Conservation (phyloP, 352 stramenopile species). For the Pythium periplocum region DNA sequence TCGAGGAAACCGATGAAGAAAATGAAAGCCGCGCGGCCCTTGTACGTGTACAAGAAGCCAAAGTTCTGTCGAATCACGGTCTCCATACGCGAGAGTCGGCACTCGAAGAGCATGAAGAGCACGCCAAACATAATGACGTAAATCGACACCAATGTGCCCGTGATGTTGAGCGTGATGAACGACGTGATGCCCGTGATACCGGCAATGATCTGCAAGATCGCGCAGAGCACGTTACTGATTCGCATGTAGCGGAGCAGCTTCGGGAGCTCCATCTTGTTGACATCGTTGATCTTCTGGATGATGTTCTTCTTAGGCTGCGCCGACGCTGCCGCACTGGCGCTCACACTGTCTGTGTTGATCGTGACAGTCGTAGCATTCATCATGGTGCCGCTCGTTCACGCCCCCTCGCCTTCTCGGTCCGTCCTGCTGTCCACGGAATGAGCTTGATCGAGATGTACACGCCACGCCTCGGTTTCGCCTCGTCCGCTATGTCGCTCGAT, state of each 20-base stretch:
- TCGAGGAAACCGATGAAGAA: conserved; percentile 89
- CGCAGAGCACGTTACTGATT: conserved; percentile 77
- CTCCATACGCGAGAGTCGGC: conserved; percentile 84
- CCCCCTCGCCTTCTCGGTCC: too few species aligned
- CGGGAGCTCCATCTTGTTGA: conserved; percentile 88
- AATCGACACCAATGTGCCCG: conserved; percentile 81
- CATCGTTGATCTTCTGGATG: conserved; percentile 79
- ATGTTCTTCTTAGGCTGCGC: conserved; percentile 61
- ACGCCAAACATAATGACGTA: conserved; percentile 89
- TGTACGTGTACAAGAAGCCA: conserved; percentile 86
- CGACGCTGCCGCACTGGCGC: conserved; percentile 38
- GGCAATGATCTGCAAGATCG: conserved; percentile 77
- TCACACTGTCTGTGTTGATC: conserved; percentile 77
- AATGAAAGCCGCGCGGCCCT: conserved; percentile 79
- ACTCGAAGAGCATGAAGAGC: conserved; percentile 85
- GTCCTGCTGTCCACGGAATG: too few species aligned
- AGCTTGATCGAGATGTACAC: too few species aligned
- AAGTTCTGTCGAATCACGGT: conserved; percentile 78
- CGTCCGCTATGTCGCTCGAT: too few species aligned
- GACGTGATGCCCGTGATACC: conserved; percentile 76
- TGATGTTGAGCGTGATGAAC: conserved; percentile 89
- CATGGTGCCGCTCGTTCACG: conserved; percentile 21
- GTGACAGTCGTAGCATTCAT: conserved; percentile 73
- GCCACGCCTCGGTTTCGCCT: too few species aligned
- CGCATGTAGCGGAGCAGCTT: conserved; percentile 87